phyloP scores from a whole-genome alignment of 2,329 filamentous ascomycete genomes.

The Trichophyton mentagrophytes region DNA sequence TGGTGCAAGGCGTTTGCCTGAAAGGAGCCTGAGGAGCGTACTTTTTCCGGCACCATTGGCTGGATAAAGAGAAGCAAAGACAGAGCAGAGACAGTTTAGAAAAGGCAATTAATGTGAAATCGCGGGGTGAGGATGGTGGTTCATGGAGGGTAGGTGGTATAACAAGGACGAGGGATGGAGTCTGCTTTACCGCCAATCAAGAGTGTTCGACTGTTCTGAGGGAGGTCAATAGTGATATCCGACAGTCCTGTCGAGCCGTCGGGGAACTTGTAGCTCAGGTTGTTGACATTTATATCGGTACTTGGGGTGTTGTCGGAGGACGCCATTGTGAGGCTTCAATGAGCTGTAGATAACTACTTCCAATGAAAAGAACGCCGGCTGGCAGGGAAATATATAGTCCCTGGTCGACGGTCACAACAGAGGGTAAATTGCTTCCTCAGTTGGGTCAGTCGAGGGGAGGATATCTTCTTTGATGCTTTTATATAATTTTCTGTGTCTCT shows the following conservation, averaged over 20 bases:
- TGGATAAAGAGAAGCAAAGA: constrained; percentile 19
- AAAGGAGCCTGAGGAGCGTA: constrained; percentile 83
- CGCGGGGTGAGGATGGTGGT: background rate
- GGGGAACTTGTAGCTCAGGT: constrained; percentile 79
- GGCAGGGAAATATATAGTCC: background rate
- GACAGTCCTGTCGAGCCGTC: constrained; percentile 69
- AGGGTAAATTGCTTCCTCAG: too few species aligned
- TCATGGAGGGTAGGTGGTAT: background rate
- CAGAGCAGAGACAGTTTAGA: constrained; percentile 3
- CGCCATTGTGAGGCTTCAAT: background rate
- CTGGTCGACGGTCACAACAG: background rate
- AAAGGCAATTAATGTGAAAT: background rate
- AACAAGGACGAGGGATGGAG: background rate
- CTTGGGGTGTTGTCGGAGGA: constrained; percentile 11
- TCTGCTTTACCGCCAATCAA: constrained; percentile 61
- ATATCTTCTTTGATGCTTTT: too few species aligned
- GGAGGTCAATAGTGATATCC: constrained; percentile 62
- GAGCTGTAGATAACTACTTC: background rate
- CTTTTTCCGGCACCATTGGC: constrained; percentile 96
- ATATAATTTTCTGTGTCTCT: too few species aligned
- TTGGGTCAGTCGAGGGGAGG: too few species aligned
- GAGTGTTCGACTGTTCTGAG: constrained; percentile 71
- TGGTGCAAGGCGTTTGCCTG: constrained; percentile 87
- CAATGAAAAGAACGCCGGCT: too few species aligned
- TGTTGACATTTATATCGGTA: constrained; percentile 57